phyloP scores from a whole-genome alignment of 345 rosid genomes.

The Arabidopsis suecica region DNA sequence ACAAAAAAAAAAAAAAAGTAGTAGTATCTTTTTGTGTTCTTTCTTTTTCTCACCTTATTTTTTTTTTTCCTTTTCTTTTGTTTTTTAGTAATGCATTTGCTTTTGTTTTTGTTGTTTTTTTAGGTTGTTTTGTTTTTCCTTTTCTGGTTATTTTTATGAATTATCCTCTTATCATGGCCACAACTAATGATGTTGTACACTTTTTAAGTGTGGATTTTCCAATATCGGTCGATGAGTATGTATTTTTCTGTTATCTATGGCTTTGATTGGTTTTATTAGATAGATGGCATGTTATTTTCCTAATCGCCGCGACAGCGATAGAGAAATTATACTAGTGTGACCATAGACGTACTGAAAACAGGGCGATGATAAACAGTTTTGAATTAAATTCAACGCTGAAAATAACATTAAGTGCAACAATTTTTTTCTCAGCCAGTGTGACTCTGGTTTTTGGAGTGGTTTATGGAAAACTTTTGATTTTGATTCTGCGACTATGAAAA shows the following conservation, averaged over 20 bases:
- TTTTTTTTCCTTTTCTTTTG: background rate
- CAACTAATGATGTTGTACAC: constrained; percentile 5
- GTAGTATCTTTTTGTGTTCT: constrained; percentile 32
- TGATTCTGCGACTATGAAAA: too few species aligned
- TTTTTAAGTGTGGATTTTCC: constrained; percentile 26
- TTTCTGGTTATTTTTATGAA: constrained; percentile 31
- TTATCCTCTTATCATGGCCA: constrained; percentile 12
- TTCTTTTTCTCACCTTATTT: constrained; percentile 41
- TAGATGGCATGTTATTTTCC: too few species aligned
- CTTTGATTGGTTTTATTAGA: background rate
- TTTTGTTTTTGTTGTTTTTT: constrained; percentile 1
- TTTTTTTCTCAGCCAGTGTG: too few species aligned
- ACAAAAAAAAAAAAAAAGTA: background rate
- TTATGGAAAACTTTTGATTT: too few species aligned
- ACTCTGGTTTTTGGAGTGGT: too few species aligned
- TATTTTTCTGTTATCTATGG: background rate
- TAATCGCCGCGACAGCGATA: too few species aligned
- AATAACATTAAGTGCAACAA: too few species aligned
- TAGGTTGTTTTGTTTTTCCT: constrained; percentile 20
- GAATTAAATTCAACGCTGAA: too few species aligned
- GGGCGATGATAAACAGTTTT: too few species aligned
- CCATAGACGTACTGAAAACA: too few species aligned
- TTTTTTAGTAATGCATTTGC: constrained; percentile 25
- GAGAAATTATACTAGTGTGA: too few species aligned
- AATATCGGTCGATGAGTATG: constrained; percentile 4